Evolutionary conservation across 169 alveolate genomes (phyloP), one percentile per base, ranked within the genome.

Genomic region (Eimeria acervulina): DNA sequence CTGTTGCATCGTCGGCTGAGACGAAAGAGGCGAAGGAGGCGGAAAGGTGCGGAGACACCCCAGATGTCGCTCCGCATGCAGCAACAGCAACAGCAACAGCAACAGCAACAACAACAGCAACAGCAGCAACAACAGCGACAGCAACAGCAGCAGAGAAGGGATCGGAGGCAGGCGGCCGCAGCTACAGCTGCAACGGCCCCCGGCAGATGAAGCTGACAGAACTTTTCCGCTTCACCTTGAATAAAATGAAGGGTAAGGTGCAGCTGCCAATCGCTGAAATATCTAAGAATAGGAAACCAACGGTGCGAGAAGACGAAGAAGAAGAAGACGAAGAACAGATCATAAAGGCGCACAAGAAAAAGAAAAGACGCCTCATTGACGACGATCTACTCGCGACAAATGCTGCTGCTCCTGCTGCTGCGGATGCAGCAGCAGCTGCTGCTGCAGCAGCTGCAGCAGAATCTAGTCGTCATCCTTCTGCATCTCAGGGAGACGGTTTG

Each of bases 171-270:
- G 90, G 5, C 19, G 42, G 51, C 51, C 52, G 89, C 66, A 80
- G 26, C 36, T 80, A 31, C 63, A 80, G 36, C 63, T 15, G 23
- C 23, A n/a, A 61, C 13, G 78, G 78, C 7, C 95, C 90, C 15
- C 90, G 90, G 42, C 95, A 91, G 51, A 74, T 91, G 95, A 91
- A 76, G 68, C 66, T 91, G 61, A 91, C 95, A 80, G 91, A 91
- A 8, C 81, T 91, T 10, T 40, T 91, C 21, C 90, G 80, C 7
- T 91, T 91, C 7, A 91, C 95, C 4, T 33, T 91, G 28, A 66
- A 76, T 61, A 72, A 61, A 38, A 80, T 66, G n/a, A 47, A 55
- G 80, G 40, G 36, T 33, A 91, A 74, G 17, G 36, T 23, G 63
- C 21, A 47, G 21, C 2, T 72, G 51, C 33, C 89, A 42, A 1